Evolutionary conservation across 2,329 filamentous ascomycete genomes (phyloP).

Genomic region (Colletotrichum abscissum): DNA sequence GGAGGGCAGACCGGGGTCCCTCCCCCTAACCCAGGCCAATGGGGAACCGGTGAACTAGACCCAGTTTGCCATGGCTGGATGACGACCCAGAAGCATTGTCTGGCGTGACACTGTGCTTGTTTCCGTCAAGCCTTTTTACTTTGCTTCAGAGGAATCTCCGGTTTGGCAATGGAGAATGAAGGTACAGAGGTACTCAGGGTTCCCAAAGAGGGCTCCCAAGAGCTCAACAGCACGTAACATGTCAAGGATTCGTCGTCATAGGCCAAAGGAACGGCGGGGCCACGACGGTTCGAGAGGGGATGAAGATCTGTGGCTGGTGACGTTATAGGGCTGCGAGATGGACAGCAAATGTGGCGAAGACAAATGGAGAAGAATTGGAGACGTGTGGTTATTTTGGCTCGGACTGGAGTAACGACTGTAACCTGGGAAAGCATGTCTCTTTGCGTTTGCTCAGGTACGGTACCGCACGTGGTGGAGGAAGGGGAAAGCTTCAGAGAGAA

Average conservation of each 20-base stretch:
- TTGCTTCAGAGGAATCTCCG: background rate
- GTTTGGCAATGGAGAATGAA: background rate
- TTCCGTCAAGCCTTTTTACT: slow-evolving; percentile 25
- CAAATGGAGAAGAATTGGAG: background rate
- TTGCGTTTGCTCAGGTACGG: slow-evolving; percentile 19
- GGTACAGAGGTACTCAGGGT: background rate
- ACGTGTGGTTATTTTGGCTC: background rate
- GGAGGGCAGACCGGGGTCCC: slow-evolving; percentile 12
- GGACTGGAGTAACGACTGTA: background rate
- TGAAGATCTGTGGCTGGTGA: slow-evolving; percentile 37
- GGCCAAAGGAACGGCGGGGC: slow-evolving; percentile 13
- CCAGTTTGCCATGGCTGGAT: slow-evolving; percentile 31
- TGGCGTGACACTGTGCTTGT: slow-evolving; percentile 32
- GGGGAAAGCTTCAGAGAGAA: background rate
- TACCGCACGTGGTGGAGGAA: slow-evolving; percentile 16
- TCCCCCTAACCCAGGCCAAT: slow-evolving; percentile 5
- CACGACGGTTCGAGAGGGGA: slow-evolving; percentile 21
- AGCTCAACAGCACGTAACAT: slow-evolving; percentile 7
- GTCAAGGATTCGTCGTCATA: slow-evolving; percentile 25
- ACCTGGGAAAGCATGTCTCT: too few species aligned
- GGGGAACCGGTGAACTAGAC: background rate
- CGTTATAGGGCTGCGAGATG: slow-evolving; percentile 31
- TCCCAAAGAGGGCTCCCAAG: background rate
- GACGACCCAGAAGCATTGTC: slow-evolving; percentile 15
- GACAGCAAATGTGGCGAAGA: slow-evolving; percentile 12